Conservation (phyloP, 768 basidiomycete species). For the Hypsizygus marmoreus region DNA sequence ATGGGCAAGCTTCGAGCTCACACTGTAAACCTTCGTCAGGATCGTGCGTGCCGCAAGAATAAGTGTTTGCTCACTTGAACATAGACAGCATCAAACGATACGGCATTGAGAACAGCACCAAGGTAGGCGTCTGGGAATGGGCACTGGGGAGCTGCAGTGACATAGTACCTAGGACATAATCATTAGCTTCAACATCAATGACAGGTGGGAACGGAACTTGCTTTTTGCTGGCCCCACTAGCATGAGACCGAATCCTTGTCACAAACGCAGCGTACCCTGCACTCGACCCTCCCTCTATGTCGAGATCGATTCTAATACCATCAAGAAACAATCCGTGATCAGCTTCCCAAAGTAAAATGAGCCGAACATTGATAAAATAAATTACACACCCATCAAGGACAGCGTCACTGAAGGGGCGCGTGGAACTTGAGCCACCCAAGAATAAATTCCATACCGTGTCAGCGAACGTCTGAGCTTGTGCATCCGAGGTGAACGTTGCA, state of each 20-base stretch:
- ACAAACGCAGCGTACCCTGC: conserved; percentile 51
- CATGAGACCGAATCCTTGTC: conserved; percentile 45
- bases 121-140: conserved; percentile 64
- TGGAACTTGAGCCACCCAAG: conserved; percentile 61
- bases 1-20: not conserved
- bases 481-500: conserved; percentile 50
- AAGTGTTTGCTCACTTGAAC: conserved; percentile 53
- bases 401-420: conserved; percentile 66
- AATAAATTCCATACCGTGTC: conserved; percentile 67
- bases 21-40: conserved; percentile 2
- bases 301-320: conserved; percentile 59
- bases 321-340: not conserved
- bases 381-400: conserved; percentile 59
- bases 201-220: conserved; percentile 18
- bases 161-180: conserved; percentile 45
- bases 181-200: not conserved
- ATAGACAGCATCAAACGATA: conserved; percentile 65
- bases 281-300: conserved; percentile 61
- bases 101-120: conserved; percentile 54
- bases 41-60: not conserved
- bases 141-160: conserved; percentile 59
- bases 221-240: conserved; percentile 50
- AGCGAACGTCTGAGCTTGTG: conserved; percentile 54
- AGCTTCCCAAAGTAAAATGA: not conserved
- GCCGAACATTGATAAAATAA: too few species aligned